Percentiles rank a stretch among this genome's conserved stretches.
Evolutionary conservation across 306 rosid species (phyloP).

Genomic region (Sechiopsis laciniata): DNA sequence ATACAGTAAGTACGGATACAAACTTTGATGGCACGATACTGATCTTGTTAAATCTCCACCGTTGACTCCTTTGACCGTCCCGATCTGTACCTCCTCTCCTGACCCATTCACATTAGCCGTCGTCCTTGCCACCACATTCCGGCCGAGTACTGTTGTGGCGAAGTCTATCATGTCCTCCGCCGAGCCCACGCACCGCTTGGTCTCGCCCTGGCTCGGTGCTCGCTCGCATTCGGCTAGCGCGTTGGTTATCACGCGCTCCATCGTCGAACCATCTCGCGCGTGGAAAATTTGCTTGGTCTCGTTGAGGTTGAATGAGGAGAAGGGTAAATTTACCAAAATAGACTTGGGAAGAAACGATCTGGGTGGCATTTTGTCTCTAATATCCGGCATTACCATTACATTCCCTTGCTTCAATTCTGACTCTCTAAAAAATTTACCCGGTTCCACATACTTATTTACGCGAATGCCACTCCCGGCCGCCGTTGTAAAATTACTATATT

Average conservation of each 20-base stretch:
- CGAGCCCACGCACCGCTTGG: constrained; percentile 68
- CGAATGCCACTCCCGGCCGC: constrained; percentile 28
- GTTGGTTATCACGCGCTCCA: constrained; percentile 36
- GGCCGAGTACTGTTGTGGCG: constrained; percentile 45
- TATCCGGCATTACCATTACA: constrained; percentile 62
- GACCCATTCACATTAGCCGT: constrained; percentile 55
- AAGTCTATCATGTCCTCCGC: constrained; percentile 74
- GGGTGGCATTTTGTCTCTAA: constrained; percentile 56
- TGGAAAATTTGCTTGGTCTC: constrained; percentile 41
- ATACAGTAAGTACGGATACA: constrained; percentile 77
- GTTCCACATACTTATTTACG: constrained; percentile 48
- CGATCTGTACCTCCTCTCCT: constrained; percentile 43
- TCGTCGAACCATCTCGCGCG: constrained; percentile 37
- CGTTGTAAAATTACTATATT: constrained; percentile 42
- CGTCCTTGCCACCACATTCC: constrained; percentile 32
- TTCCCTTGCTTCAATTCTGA: constrained; percentile 50
- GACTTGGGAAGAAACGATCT: constrained; percentile 68
- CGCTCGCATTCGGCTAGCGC: constrained; percentile 62
- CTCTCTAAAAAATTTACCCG: constrained; percentile 77
- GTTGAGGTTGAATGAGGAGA: constrained; percentile 26
- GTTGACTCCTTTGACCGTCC: constrained; percentile 41
- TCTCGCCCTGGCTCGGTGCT: constrained; percentile 53
- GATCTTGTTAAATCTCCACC: constrained; percentile 63
- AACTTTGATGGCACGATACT: constrained; percentile 79
- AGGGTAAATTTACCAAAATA: constrained; percentile 50